Percentiles rank a stretch among this genome's conserved stretches.
Conservation (phyloP, 345 rosid genomes). For the Heritiera fomes region DNA sequence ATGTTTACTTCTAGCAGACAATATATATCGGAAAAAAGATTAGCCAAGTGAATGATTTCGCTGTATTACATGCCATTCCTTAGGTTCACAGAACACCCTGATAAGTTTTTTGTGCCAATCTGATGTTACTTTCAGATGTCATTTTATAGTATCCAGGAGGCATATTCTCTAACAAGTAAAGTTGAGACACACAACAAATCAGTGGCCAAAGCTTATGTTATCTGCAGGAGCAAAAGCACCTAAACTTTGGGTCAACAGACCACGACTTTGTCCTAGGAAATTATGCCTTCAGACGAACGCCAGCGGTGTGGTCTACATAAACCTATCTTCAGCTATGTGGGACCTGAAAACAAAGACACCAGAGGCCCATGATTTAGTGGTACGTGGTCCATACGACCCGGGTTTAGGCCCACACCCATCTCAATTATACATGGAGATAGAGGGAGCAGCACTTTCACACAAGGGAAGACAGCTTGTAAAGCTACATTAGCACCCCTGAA, state of each 20-base stretch:
- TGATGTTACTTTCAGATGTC: slow-evolving; percentile 3
- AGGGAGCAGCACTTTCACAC: too few relatives aligned
- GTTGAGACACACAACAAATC: slow-evolving; percentile 1
- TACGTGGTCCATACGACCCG: neutral
- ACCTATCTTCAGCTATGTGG: neutral
- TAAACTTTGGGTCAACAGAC: neutral
- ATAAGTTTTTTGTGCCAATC: neutral
- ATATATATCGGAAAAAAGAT: neutral
- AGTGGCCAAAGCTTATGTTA: neutral
- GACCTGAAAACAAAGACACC: neutral
- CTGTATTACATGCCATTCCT: neutral
- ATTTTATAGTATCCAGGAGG: neutral
- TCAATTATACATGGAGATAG: too few relatives aligned
- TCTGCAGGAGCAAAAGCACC: neutral
- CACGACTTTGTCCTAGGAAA: neutral
- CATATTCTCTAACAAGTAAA: neutral
- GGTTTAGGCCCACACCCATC: too few relatives aligned
- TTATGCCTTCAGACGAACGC: neutral
- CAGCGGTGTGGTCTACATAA: neutral
- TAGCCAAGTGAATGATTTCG: neutral
- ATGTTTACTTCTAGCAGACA: neutral
- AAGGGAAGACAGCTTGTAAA: neutral
- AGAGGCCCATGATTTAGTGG: neutral
- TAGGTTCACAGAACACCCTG: neutral
- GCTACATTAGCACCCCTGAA: neutral